These are phyloP conservation scores for Diospyros lotus DNA, from an alignment of 148 eudicot genomes.

Conservation along the genomic window DNA sequence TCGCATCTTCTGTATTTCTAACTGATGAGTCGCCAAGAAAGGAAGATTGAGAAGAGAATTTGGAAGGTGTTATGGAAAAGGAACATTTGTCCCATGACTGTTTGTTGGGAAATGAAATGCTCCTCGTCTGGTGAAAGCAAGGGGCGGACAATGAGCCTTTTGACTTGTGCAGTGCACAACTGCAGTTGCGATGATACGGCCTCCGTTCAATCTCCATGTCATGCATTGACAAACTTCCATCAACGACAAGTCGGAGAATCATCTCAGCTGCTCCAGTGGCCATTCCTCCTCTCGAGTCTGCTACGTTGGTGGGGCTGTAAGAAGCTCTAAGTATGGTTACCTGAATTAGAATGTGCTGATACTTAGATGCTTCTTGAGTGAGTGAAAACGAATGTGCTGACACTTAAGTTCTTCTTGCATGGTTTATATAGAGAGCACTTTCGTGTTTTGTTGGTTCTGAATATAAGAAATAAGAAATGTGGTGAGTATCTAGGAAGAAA, in stretches of 20 bases:
- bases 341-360: too few species aligned
- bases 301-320: too few species aligned
- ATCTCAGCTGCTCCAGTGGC: slow-evolving; percentile 9
- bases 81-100: not conserved
- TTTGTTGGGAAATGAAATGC: not conserved
- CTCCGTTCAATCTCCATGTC: slow-evolving; percentile 17
- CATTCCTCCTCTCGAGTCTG: not conserved
- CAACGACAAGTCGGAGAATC: slow-evolving; percentile 16
- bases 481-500: not conserved
- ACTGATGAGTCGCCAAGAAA: not conserved
- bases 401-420: not conserved
- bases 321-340: too few species aligned
- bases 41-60: not conserved
- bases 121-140: not conserved
- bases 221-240: slow-evolving; percentile 26
- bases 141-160: not conserved
- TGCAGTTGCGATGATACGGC: slow-evolving; percentile 31
- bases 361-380: not conserved
- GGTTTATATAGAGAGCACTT: not conserved
- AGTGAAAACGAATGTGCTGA: not conserved
- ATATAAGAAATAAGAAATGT: not conserved
- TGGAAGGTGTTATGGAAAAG: not conserved
- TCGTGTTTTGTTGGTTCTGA: not conserved
- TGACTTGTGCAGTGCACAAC: slow-evolving; percentile 24
- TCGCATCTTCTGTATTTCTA: not conserved